phyloP scores from a whole-genome alignment of 495 filamentous ascomycete species.

The Oleoguttula mirabilis region DNA sequence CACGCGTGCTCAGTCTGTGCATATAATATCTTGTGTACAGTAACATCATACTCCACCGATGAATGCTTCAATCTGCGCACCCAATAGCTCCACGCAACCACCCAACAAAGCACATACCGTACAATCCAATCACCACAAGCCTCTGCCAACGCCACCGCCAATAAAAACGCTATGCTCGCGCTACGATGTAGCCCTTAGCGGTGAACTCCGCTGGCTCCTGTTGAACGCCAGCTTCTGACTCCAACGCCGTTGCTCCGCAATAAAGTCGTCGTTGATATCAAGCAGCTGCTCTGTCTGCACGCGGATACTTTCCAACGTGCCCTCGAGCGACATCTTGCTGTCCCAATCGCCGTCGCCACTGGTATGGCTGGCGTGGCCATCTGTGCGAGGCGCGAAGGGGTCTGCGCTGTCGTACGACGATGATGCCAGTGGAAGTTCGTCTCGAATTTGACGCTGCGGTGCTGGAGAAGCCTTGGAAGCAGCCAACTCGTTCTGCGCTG shows the following conservation, averaged over 20 bases:
- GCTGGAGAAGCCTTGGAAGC: neutral
- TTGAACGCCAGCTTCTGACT: neutral
- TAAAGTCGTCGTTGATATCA: conserved; percentile 20
- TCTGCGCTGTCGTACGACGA: neutral
- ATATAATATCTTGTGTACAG: too few relatives aligned
- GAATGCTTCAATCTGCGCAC: too few relatives aligned
- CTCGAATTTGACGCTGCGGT: too few relatives aligned
- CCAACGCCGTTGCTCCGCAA: conserved; percentile 12
- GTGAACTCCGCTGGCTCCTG: neutral
- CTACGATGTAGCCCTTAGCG: neutral
- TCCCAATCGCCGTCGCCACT: neutral
- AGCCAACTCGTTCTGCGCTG: conserved; percentile 2
- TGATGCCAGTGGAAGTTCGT: neutral
- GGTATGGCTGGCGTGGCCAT: neutral
- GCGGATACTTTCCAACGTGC: conserved; percentile 17
- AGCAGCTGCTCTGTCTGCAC: conserved; percentile 19
- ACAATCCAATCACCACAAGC: too few relatives aligned
- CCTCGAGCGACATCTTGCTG: conserved; percentile 12
- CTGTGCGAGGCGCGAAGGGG: conserved; percentile 3
- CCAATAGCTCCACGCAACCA: too few relatives aligned
- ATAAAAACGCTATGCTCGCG: too few relatives aligned
- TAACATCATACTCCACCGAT: too few relatives aligned
- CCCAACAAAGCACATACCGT: too few relatives aligned
- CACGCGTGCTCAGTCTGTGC: too few relatives aligned
- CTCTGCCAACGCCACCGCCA: too few relatives aligned